Evolutionary conservation across 177 flowering plant genomes (phyloP), one percentile per base, ranked within the genome.

Genomic region (Tripterygium wilfordii): DNA sequence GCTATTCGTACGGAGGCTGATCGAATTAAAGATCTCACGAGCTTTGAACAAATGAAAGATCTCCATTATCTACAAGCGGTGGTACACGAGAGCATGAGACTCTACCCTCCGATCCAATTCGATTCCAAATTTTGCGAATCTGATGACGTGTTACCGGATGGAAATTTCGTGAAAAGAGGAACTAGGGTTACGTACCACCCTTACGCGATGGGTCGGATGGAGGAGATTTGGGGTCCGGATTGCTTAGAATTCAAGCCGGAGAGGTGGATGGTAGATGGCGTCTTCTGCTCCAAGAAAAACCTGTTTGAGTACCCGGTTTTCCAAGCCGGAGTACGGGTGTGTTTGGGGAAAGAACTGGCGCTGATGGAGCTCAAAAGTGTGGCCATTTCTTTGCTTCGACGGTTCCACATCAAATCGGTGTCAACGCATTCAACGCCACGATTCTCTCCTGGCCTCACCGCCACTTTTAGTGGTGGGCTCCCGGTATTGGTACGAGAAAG

Each of bases 171-270:
- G 1, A 20, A 14, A 19, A 64, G 51, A 17, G 82, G 77, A n/a
- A 69, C 76, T 0, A 61, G 79, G 45, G 88, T 82, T 0, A 76
- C 85, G 0, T 82, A 76, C 54, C 88, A 82, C 48, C 85, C 73
- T 2, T 83, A 83, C 39, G 90, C 87, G 8, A 80, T 83, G 82
- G 90, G 90, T 14, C 61, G 87, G 41, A 78, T 78, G 83, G 74
- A 73, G 31, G 23, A 46, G 10, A 19, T 76, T 2, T 83, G 90
- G 90, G 90, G 89, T 1, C 19, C 57, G 1, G 87, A 80, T 43
- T 60, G 70, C 21, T 36, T 57, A 1, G 74, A 73, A 23, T 83
- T 78, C 61, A 67, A 61, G 42, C 90, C 87, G 1, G 72, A 75
- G 40, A 71, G 84, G 45, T 79, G 85, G 88, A 28, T 82, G 21